These are phyloP conservation scores for Ophiocordyceps camponoti-floridani DNA, from an alignment of 2,329 filamentous ascomycete genomes.

Conservation along the genomic window DNA sequence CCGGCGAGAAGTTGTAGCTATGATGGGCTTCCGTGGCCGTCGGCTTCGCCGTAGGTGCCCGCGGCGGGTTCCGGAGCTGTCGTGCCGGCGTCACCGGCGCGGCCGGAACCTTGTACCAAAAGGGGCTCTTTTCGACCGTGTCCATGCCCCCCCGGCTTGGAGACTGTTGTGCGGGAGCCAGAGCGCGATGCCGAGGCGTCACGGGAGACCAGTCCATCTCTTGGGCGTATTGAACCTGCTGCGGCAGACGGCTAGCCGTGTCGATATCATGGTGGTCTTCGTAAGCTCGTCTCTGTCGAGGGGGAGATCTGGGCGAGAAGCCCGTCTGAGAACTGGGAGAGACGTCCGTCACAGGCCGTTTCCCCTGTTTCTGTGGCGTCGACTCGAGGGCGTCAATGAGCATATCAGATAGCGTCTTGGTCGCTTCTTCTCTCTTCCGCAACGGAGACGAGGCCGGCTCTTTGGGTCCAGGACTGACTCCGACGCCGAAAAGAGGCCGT, in stretches of 20 bases:
- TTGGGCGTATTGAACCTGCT: conserved; percentile 23
- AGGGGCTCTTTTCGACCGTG: conserved; percentile 32
- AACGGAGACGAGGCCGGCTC: conserved; percentile 7
- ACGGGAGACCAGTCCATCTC: conserved; percentile 63
- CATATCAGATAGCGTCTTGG: conserved; percentile 24
- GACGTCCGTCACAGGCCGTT: not conserved
- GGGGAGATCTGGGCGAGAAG: not conserved
- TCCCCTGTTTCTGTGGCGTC: conserved; percentile 1
- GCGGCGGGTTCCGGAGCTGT: conserved; percentile 41
- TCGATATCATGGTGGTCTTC: not conserved
- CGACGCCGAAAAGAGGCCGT: conserved; percentile 29
- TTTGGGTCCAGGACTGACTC: conserved; percentile 3
- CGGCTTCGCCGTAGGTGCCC: conserved; percentile 30
- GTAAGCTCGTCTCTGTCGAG: not conserved
- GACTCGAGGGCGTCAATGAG: conserved; percentile 16
- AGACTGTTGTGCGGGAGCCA: conserved; percentile 23
- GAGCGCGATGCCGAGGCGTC: conserved; percentile 34
- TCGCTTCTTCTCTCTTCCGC: conserved; percentile 12
- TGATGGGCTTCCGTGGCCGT: conserved; percentile 14
- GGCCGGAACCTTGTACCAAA: conserved; percentile 53
- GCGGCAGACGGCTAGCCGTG: not conserved
- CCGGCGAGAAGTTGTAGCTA: conserved; percentile 30
- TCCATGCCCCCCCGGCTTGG: conserved; percentile 20
- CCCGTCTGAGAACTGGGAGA: not conserved
- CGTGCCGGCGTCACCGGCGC: conserved; percentile 51